These are phyloP conservation scores for Saccharomycopsis oosterbeekiorum DNA, from an alignment of 805 yeast species.

Conservation along the genomic window DNA sequence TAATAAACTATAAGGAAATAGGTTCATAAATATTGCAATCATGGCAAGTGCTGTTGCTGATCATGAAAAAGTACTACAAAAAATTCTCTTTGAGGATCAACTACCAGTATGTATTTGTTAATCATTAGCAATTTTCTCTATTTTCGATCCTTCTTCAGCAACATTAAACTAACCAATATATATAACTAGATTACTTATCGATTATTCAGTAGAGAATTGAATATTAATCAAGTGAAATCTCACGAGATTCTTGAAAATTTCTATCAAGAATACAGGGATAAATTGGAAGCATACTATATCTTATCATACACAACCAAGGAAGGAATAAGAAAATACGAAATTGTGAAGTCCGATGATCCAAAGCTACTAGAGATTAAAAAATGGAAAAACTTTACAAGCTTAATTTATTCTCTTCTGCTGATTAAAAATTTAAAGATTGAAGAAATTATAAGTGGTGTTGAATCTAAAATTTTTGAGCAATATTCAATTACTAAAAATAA, in stretches of 20 bases:
- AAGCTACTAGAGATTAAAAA: constrained; percentile 3
- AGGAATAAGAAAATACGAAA: neutral
- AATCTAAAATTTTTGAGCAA: constrained; percentile 1
- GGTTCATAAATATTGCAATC: neutral
- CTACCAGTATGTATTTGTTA: constrained; percentile 1
- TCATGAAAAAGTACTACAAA: neutral
- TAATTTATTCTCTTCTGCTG: constrained; percentile 22
- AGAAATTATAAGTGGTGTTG: constrained; percentile 13
- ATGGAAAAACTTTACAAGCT: constrained; percentile 21
- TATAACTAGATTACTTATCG: constrained; percentile 31
- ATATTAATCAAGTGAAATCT: constrained; percentile 34
- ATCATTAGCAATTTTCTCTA: neutral
- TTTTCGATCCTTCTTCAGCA: neutral
- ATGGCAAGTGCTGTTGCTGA: neutral
- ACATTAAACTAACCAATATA: no score
- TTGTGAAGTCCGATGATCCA: constrained; percentile 18
- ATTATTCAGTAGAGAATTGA: constrained; percentile 31
- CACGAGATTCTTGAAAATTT: constrained; percentile 27
- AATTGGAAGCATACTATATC: constrained; percentile 33
- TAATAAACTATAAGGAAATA: neutral
- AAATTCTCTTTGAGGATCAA: constrained; percentile 4
- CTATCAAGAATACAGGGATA: constrained; percentile 28
- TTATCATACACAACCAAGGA: constrained; percentile 29
- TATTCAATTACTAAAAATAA: neutral
- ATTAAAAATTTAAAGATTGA: constrained; percentile 3